Base-by-base conservation (phyloP, 495 filamentous ascomycete genomes). In the Viridothelium virens region DNA sequence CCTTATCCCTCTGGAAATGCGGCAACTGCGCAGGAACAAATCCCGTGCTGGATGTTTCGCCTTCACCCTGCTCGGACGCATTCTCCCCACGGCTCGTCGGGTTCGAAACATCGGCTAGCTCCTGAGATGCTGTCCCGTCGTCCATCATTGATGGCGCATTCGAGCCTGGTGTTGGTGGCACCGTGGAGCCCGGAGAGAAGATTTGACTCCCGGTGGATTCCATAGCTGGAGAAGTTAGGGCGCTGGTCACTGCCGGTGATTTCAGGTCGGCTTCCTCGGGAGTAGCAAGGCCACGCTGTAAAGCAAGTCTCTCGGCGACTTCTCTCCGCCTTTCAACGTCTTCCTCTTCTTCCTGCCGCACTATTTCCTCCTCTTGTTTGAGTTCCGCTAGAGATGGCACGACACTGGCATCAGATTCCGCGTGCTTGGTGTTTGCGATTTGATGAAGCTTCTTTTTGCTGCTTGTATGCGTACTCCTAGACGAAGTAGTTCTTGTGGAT, bases 331-430 rank as follows among this genome's bases (percentile, higher is more conserved):
- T 81, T 73, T 87, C 82, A 56, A 96, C 78, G 61, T 87, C 83
- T 33, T 80, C 79, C 67, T 92, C 86, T 71, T 97, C 91, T 74
- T 91, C 82, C 46, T 77, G 73, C 67, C 82, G 83, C 0, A 86
- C 77, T 33, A 78, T 82, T 50, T 90, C 85, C 68, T 97, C 92
- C 74, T 97, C 91, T 59, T 82, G 79, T 70, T 88, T 86, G 34
- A 96, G 71, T 69, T 94, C 89, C 12, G 82, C 82, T 34, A 96
- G 79, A 2, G 90, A 88, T 3, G 85, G 82, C 0, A 77, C 75
- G 16, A 77, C 73, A 31, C 73, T 71, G 63, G 76, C 77, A 50
- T 33, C 71, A 0, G 67, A 66, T 11, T 69, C 67, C 38, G 71
- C 65, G 1, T 37, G 66, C 53, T 72, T 70, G 50, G 56, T 44